Conservation (phyloP, 2,329 filamentous ascomycete genomes). For the Ophiostoma novo-ulmi region DNA sequence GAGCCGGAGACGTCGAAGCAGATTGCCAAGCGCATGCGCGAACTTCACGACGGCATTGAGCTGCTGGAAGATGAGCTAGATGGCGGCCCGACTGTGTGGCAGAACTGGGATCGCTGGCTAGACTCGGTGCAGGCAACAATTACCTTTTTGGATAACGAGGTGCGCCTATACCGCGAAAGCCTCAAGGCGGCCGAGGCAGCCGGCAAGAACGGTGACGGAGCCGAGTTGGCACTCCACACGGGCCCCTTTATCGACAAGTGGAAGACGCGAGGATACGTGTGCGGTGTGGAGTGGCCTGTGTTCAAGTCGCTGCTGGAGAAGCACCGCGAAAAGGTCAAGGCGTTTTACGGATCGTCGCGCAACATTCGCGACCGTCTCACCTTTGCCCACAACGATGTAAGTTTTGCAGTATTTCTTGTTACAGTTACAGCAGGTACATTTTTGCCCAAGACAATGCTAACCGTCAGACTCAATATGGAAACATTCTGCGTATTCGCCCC, state of each 20-base stretch:
- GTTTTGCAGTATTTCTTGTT: neutral
- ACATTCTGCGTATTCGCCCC: constrained; percentile 72
- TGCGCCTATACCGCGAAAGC: constrained; percentile 38
- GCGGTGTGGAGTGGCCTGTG: constrained; percentile 73
- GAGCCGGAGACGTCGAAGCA: constrained; percentile 79
- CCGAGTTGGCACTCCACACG: constrained; percentile 1
- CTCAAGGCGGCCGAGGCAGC: constrained; percentile 7
- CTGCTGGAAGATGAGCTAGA: constrained; percentile 72
- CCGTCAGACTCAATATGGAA: constrained; percentile 79
- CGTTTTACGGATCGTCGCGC: constrained; percentile 52
- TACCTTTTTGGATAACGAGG: constrained; percentile 53
- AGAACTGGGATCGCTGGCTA: constrained; percentile 93
- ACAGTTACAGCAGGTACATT: too few relatives aligned
- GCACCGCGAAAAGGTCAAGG: constrained; percentile 70
- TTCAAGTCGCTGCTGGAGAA: constrained; percentile 71
- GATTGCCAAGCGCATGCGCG: constrained; percentile 95
- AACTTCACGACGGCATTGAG: constrained; percentile 90
- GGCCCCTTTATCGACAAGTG: constrained; percentile 43
- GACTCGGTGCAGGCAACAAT: constrained; percentile 58
- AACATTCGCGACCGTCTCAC: constrained; percentile 70
- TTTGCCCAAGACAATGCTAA: neutral
- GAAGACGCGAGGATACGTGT: constrained; percentile 69
- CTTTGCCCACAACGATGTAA: constrained; percentile 85
- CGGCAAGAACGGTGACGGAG: neutral
- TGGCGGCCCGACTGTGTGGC: constrained; percentile 76